These are phyloP conservation scores for Cicer judaicum DNA, from an alignment of 306 rosid genomes.

Conservation along the genomic window DNA sequence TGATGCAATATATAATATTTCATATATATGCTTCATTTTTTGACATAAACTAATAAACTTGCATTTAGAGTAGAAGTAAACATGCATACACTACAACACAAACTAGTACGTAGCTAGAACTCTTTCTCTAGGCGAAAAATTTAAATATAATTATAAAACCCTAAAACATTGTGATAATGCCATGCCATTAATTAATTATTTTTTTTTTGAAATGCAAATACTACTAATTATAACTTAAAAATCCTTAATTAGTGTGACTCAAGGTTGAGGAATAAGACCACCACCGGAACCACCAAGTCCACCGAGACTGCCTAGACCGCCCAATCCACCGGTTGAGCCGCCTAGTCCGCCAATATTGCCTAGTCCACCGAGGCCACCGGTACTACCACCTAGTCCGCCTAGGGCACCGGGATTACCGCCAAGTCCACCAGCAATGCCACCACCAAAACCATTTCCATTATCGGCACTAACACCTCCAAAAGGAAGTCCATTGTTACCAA, in stretches of 20 bases:
- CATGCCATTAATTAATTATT: too few relatives aligned
- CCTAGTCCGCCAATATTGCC: conserved; percentile 49
- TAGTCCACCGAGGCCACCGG: conserved; percentile 34
- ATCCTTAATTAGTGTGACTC: conserved; percentile 14
- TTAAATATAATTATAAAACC: background rate
- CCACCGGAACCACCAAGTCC: conserved; percentile 36
- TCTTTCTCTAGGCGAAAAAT: background rate
- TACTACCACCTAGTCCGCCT: conserved; percentile 24
- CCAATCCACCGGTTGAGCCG: conserved; percentile 22
- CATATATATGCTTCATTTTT: background rate
- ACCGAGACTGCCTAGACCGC: conserved; percentile 36
- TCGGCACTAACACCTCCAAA: conserved; percentile 64
- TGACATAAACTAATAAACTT: conserved; percentile 7
- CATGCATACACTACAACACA: background rate
- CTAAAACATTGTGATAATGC: background rate
- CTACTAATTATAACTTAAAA: background rate
- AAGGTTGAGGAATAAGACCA: conserved; percentile 59
- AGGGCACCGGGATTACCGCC: conserved; percentile 5
- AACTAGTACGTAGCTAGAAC: background rate
- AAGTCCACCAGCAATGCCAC: conserved; percentile 49
- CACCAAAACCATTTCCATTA: conserved; percentile 32
- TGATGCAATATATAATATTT: background rate
- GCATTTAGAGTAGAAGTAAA: background rate
- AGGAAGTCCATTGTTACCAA: conserved; percentile 66
- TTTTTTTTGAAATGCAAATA: too few relatives aligned